These are phyloP conservation scores for Coemansia sp. DNA, from an alignment of 192 early-diverging fungal species.

Conservation along the genomic window DNA sequence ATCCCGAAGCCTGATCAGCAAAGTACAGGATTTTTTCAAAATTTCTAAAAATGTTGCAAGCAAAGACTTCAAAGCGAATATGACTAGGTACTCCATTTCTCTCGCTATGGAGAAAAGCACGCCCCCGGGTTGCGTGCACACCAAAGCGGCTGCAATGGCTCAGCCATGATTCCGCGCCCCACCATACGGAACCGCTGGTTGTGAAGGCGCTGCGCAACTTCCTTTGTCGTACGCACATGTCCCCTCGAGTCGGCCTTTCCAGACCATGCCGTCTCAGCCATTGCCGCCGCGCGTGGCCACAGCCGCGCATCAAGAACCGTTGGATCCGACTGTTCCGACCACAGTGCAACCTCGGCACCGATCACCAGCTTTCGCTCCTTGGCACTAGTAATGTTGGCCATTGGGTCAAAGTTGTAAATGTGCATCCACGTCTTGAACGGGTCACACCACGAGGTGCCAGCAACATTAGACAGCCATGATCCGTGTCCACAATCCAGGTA, in stretches of 20 bases:
- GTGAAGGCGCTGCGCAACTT: slow-evolving; percentile 67
- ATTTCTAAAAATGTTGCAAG: no score
- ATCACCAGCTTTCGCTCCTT: slow-evolving; percentile 63
- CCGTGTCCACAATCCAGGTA: slow-evolving; percentile 82
- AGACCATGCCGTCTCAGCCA: slow-evolving; percentile 72
- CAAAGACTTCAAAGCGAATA: no score
- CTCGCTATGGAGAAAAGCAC: slow-evolving; percentile 41
- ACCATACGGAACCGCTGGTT: slow-evolving; percentile 75
- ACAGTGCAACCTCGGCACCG: slow-evolving; percentile 70
- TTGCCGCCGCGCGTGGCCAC: slow-evolving; percentile 71
- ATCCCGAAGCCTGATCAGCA: background rate
- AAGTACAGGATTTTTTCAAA: background rate
- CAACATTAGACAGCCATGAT: slow-evolving; percentile 68
- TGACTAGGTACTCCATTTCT: background rate
- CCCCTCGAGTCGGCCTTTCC: slow-evolving; percentile 59
- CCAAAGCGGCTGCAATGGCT: slow-evolving; percentile 77
- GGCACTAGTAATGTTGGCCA: slow-evolving; percentile 56
- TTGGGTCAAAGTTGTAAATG: slow-evolving; percentile 68
- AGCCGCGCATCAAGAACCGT: slow-evolving; percentile 62
- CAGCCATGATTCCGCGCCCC: slow-evolving; percentile 64
- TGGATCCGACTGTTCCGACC: slow-evolving; percentile 69
- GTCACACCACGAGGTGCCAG: slow-evolving; percentile 72
- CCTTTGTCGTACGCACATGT: slow-evolving; percentile 58
- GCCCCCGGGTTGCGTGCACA: slow-evolving; percentile 64
- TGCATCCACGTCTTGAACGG: slow-evolving; percentile 78